Percentiles rank a stretch among this genome's conserved stretches.
Evolutionary conservation across 2,329 filamentous ascomycete genomes (phyloP).

Genomic region (Emericellopsis cladophorae): DNA sequence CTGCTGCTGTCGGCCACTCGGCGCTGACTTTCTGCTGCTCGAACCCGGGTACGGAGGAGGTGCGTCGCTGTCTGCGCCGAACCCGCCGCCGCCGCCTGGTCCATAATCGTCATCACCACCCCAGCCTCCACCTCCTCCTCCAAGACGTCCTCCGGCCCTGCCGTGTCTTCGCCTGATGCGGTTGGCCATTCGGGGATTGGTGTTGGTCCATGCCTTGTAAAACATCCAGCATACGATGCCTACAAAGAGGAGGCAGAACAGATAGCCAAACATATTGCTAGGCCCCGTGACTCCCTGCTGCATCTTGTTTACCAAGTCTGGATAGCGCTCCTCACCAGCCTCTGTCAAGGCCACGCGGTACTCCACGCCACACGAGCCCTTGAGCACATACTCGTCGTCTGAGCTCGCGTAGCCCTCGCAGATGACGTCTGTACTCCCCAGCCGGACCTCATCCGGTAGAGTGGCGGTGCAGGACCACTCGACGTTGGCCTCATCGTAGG

Average conservation of each 20-base stretch:
- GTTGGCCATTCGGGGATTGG: conserved; percentile 5
- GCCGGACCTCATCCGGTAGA: conserved; percentile 48
- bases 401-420: conserved; percentile 76
- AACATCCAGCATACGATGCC: conserved; percentile 48
- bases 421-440: conserved; percentile 78
- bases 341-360: conserved; percentile 72
- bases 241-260: conserved; percentile 38
- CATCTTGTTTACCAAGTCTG: conserved; percentile 22
- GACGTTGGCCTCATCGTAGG: conserved; percentile 72
- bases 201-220: conserved; percentile 33
- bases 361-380: conserved; percentile 86
- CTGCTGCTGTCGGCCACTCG: conserved; percentile 6
- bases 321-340: conserved; percentile 60
- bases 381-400: conserved; percentile 77
- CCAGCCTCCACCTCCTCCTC: conserved; percentile 21
- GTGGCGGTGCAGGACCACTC: conserved; percentile 76
- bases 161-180: conserved; percentile 1
- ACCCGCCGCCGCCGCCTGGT: conserved; percentile 17
- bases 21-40: conserved; percentile 16
- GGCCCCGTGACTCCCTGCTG: background rate
- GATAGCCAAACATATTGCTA: too few species aligned
- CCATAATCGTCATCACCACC: conserved; percentile 18
- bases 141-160: conserved; percentile 16
- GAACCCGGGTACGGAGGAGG: conserved; percentile 32
- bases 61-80: conserved; percentile 29